phyloP scores from a whole-genome alignment of 495 filamentous ascomycete genomes.

The Podospora conica region DNA sequence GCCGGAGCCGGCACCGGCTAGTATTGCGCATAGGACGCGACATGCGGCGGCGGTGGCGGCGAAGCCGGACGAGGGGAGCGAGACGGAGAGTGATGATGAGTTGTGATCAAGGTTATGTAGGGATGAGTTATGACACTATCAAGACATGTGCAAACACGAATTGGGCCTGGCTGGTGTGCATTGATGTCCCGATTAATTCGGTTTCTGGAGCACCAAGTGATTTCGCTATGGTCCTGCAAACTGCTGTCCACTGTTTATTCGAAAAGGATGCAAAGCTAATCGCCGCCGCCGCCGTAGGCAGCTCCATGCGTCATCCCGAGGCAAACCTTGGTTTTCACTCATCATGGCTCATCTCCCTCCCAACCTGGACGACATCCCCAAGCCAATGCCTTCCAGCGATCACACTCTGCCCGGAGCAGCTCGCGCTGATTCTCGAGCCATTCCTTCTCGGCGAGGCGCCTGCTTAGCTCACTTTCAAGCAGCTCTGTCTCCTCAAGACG shows the following conservation, averaged over 20 bases:
- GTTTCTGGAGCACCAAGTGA: neutral
- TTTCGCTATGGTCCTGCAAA: neutral
- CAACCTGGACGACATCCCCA: too few relatives aligned
- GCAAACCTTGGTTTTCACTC: neutral
- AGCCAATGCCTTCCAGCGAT: neutral
- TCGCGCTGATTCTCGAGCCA: neutral
- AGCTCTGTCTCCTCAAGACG: too few relatives aligned
- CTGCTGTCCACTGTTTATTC: neutral
- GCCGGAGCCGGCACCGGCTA: neutral
- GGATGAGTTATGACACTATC: neutral
- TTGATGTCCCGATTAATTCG: neutral
- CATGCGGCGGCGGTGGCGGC: neutral
- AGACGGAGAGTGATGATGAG: constrained; percentile 12
- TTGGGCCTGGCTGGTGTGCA: neutral
- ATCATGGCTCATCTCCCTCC: neutral
- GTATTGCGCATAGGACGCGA: neutral
- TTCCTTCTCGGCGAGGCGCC: too few relatives aligned
- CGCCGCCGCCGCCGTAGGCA: neutral
- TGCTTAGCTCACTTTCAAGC: too few relatives aligned
- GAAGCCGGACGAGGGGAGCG: constrained; percentile 2
- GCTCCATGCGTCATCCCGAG: too few relatives aligned
- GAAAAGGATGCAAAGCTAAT: neutral
- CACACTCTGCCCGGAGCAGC: neutral
- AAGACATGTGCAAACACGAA: too few relatives aligned
- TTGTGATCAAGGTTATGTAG: neutral